These are phyloP conservation scores for Venturia aucupariae DNA, from an alignment of 2,329 filamentous ascomycete species.

Conservation along the genomic window DNA sequence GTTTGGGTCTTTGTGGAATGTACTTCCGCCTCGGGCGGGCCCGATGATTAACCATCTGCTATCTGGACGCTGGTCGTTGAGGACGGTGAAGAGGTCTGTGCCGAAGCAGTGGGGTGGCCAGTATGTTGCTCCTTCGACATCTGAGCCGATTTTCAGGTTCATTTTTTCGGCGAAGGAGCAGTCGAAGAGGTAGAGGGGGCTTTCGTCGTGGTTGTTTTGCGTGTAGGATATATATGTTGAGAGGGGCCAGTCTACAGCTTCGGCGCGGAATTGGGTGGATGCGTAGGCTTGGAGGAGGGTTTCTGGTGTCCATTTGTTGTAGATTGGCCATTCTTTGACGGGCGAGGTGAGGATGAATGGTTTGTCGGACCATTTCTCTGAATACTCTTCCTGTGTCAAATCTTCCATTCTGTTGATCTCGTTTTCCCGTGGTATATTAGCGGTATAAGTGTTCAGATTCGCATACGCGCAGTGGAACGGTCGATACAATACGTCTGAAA, in stretches of 20 bases:
- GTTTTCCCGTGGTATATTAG: conserved; percentile 64
- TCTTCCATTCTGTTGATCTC: conserved; percentile 60
- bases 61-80: conserved; percentile 71
- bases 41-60: conserved; percentile 90
- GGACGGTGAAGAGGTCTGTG: conserved; percentile 71
- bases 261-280: conserved; percentile 68
- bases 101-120: conserved; percentile 79
- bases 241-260: conserved; percentile 88
- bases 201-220: conserved; percentile 70
- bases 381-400: conserved; percentile 65
- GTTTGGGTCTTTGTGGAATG: conserved; percentile 80
- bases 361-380: conserved; percentile 62
- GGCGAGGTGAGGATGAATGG: conserved; percentile 83
- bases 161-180: conserved; percentile 81
- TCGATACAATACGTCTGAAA: conserved; percentile 81
- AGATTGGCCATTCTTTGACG: conserved; percentile 74
- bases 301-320: conserved; percentile 63
- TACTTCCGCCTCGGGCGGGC: conserved; percentile 77
- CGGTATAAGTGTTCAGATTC: conserved; percentile 54
- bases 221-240: conserved; percentile 77
- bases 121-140: conserved; percentile 50
- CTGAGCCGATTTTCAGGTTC: conserved; percentile 52
- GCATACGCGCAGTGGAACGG: conserved; percentile 85
- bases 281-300: conserved; percentile 55
- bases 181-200: conserved; percentile 88